Percentiles rank a stretch among this genome's conserved stretches.
Evolutionary conservation across 176 grass and related monocot genomes (phyloP).

Genomic region (Sorghum bicolor): DNA sequence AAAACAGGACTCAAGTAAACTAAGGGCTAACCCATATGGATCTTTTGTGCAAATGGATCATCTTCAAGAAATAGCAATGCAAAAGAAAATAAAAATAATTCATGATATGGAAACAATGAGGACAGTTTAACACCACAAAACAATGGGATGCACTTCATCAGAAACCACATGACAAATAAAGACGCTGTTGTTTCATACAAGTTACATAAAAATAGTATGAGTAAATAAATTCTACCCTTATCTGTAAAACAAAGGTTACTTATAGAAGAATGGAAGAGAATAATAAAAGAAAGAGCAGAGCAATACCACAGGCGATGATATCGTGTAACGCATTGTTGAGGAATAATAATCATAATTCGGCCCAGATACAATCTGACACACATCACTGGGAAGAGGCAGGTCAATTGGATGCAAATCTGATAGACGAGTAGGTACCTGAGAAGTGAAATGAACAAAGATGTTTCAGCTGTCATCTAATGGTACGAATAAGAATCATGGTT

Average conservation of each 20-base stretch:
- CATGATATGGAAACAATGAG: not conserved
- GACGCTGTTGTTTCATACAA: not conserved
- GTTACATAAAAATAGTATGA: not conserved
- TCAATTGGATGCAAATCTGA: constrained; percentile 61
- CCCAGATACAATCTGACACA: constrained; percentile 81
- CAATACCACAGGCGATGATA: constrained; percentile 89
- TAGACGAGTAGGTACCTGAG: constrained; percentile 60
- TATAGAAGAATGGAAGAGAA: constrained; percentile 24
- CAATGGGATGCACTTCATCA: constrained; percentile 3
- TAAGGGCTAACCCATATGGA: not conserved
- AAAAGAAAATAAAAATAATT: not conserved
- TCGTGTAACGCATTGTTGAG: constrained; percentile 82
- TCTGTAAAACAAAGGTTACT: not conserved
- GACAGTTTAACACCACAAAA: not conserved
- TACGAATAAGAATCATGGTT: constrained; percentile 20
- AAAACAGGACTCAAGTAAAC: not conserved
- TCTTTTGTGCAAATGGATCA: not conserved
- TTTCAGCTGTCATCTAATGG: too few species aligned
- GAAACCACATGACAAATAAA: not conserved
- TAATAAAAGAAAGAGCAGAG: not conserved
- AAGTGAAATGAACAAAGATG: constrained; percentile 39
- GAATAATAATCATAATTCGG: constrained; percentile 90
- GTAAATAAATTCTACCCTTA: not conserved
- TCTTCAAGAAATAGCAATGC: not conserved
- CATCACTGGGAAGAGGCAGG: constrained; percentile 80